These are phyloP conservation scores for Aspergillus haitiensis DNA, from an alignment of 495 filamentous ascomycete genomes.

Conservation along the genomic window DNA sequence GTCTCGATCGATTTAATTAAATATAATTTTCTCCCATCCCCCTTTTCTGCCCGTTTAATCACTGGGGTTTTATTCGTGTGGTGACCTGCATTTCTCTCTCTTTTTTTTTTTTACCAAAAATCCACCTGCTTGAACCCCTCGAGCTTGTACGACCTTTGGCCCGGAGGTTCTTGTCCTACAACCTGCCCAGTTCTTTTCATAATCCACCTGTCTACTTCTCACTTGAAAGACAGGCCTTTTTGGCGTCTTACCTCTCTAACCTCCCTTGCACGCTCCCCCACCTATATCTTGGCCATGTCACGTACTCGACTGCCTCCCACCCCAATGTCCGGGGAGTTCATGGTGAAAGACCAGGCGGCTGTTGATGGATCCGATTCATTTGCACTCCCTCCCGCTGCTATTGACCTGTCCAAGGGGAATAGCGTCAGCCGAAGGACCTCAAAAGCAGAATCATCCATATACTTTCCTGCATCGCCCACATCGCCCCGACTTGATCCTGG, in stretches of 20 bases:
- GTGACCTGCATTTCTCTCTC: too few relatives aligned
- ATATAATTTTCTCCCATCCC: too few relatives aligned
- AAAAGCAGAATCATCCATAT: constrained; percentile 47
- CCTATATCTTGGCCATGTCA: constrained; percentile 59
- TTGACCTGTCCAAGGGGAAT: constrained; percentile 45
- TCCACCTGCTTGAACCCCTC: not conserved
- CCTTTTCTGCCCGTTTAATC: too few relatives aligned
- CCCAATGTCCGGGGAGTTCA: constrained; percentile 82
- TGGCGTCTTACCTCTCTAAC: not conserved
- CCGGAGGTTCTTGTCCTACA: constrained; percentile 4
- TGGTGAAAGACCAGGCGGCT: constrained; percentile 66
- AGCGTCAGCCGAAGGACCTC: constrained; percentile 45
- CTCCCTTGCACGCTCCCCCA: not conserved
- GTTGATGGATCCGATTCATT: constrained; percentile 63
- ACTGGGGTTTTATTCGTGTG: too few relatives aligned
- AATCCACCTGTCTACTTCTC: constrained; percentile 4
- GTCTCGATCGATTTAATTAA: too few relatives aligned
- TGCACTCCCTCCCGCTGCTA: constrained; percentile 80
- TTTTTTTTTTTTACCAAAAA: not conserved
- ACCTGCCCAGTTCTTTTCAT: not conserved
- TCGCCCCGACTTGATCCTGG: constrained; percentile 48
- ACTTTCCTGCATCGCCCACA: constrained; percentile 56
- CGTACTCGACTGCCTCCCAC: constrained; percentile 72
- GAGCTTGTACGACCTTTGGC: not conserved
- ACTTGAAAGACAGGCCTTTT: constrained; percentile 6